Evolutionary conservation across 2,329 filamentous ascomycete species (phyloP).

Genomic region (Monilinia polystroma): DNA sequence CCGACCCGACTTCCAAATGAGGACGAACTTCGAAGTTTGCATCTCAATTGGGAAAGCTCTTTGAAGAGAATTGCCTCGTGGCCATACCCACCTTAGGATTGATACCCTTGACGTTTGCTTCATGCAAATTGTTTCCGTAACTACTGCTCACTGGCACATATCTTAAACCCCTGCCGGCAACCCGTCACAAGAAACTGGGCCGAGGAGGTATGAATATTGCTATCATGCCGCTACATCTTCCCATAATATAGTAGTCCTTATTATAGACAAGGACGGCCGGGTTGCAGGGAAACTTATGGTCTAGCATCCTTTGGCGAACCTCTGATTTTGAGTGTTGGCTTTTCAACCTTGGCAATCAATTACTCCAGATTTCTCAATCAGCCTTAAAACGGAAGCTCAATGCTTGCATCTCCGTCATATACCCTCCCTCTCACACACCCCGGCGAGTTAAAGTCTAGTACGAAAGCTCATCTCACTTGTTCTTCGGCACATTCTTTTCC

Average conservation of each 20-base stretch:
- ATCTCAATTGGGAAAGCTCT: constrained; percentile 22
- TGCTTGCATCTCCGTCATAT: constrained; percentile 37
- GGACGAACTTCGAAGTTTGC: constrained; percentile 16
- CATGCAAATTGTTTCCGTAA: constrained; percentile 16
- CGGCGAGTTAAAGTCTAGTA: constrained; percentile 27
- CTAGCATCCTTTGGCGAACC: constrained; percentile 30
- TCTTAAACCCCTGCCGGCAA: constrained; percentile 10
- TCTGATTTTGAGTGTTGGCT: constrained; percentile 32
- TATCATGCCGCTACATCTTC: constrained; percentile 5
- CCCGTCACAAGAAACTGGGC: constrained; percentile 7
- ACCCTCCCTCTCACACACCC: constrained; percentile 32
- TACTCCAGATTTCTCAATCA: constrained; percentile 41
- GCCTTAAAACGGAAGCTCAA: constrained; percentile 40
- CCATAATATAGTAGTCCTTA: constrained; percentile 19
- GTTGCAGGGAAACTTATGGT: constrained; percentile 34
- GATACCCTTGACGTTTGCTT: constrained; percentile 14
- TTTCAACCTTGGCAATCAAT: constrained; percentile 31
- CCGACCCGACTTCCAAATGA: constrained; percentile 15
- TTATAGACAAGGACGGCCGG: constrained; percentile 32
- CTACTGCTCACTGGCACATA: constrained; percentile 11
- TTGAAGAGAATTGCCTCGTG: constrained; percentile 20
- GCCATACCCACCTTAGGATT: constrained; percentile 21
- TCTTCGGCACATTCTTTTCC: constrained; percentile 33
- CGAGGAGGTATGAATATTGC: not conserved
- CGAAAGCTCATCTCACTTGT: constrained; percentile 30